Evolutionary conservation across 805 yeast species (phyloP).

Genomic region (Komagataella pseudopastoris): DNA sequence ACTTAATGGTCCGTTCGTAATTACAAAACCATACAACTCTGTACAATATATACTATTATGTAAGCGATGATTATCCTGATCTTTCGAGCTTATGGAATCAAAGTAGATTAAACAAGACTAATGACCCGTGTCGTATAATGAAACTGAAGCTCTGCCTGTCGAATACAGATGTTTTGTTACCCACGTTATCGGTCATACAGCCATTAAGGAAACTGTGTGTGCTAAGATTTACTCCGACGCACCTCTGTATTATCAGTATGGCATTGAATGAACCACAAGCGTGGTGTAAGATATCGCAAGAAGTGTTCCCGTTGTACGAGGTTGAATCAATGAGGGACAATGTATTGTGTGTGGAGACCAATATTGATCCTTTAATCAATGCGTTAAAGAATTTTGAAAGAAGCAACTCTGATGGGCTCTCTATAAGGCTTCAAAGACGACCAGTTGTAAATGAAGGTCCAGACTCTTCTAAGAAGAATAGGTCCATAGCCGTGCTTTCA

Average conservation of each 20-base stretch:
- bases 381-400: constrained; percentile 43
- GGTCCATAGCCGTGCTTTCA: constrained; percentile 36
- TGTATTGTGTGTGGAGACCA: constrained; percentile 45
- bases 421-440: constrained; percentile 36
- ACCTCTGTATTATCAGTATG: constrained; percentile 36
- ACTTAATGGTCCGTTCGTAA: constrained; percentile 24
- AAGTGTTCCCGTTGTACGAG: constrained; percentile 35
- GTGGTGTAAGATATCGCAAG: constrained; percentile 43
- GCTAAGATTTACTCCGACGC: constrained; percentile 37
- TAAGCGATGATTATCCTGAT: neutral
- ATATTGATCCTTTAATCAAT: constrained; percentile 44
- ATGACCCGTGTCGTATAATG: constrained; percentile 1
- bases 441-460: constrained; percentile 8
- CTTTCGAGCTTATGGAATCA: neutral
- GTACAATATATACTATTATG: neutral
- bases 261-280: constrained; percentile 48
- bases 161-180: constrained; percentile 2
- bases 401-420: constrained; percentile 35
- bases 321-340: constrained; percentile 39
- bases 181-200: constrained; percentile 19
- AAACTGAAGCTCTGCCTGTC: constrained; percentile 6
- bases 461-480: constrained; percentile 7
- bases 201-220: constrained; percentile 41
- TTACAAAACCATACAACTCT: constrained; percentile 20
- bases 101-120: neutral